Percentiles rank a stretch among this genome's conserved stretches.
These are phyloP conservation scores for Pseudisothecium myosuroides DNA, from an alignment of 225 moss, liverwort and hornwort genomes.

Conservation along the genomic window DNA sequence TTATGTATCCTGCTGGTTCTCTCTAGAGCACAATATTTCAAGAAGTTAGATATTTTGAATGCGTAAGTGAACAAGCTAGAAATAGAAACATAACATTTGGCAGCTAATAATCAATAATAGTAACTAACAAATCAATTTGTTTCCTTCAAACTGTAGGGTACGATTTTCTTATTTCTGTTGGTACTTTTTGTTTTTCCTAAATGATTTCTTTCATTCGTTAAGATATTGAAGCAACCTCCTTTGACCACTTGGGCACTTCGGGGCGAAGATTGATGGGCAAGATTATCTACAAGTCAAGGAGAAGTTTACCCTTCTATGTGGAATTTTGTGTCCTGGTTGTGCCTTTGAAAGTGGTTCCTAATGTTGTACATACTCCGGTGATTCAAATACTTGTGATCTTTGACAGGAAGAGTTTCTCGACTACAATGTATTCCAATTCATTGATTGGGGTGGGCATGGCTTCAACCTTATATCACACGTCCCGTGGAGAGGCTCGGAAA, in stretches of 20 bases:
- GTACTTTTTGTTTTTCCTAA: background rate
- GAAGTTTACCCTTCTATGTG: background rate
- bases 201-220: background rate
- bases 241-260: background rate
- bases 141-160: background rate
- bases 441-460: slow-evolving; percentile 87
- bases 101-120: background rate
- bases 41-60: background rate
- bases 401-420: slow-evolving; percentile 52
- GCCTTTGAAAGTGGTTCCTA: background rate
- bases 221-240: background rate
- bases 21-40: background rate
- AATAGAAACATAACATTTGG: background rate
- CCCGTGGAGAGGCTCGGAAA: slow-evolving; percentile 67
- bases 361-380: background rate
- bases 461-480: slow-evolving; percentile 78
- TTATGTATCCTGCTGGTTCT: background rate
- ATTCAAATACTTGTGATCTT: background rate
- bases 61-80: background rate
- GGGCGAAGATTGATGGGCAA: background rate
- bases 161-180: background rate
- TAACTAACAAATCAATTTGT: background rate
- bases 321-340: background rate
- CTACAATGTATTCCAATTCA: slow-evolving; percentile 68
- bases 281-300: background rate